Conservation (phyloP, 2,329 filamentous ascomycete species). For the Gliomastix tumulicola region DNA sequence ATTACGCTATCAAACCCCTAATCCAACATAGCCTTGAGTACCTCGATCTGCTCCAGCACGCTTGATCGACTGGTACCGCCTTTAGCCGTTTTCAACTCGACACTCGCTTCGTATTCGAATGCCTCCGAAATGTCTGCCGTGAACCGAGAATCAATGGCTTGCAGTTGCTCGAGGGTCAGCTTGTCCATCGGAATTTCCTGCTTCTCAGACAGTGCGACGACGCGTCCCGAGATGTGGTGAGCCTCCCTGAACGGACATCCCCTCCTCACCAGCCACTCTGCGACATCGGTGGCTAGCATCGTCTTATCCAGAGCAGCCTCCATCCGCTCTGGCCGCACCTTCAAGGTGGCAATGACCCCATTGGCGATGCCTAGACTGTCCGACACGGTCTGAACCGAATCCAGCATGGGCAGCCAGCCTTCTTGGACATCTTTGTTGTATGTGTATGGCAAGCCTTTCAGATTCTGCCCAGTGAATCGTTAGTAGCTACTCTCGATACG, state of each 20-base stretch:
- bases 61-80: constrained; percentile 65
- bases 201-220: constrained; percentile 65
- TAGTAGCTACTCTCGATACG: constrained; percentile 17
- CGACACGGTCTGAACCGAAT: constrained; percentile 65
- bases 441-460: constrained; percentile 57
- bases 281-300: constrained; percentile 65
- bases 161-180: constrained; percentile 58
- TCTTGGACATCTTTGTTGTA: constrained; percentile 80
- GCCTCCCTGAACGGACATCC: constrained; percentile 69
- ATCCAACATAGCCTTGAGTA: constrained; percentile 22
- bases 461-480: constrained; percentile 28
- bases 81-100: constrained; percentile 61
- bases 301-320: constrained; percentile 59
- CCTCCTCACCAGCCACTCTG: constrained; percentile 54
- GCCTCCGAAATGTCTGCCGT: constrained; percentile 57
- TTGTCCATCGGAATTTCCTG: constrained; percentile 60
- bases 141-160: constrained; percentile 60
- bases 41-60: constrained; percentile 54
- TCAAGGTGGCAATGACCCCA: constrained; percentile 63
- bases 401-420: constrained; percentile 67
- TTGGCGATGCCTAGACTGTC: constrained; percentile 71
- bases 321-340: constrained; percentile 64
- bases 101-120: constrained; percentile 66
- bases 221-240: constrained; percentile 67
- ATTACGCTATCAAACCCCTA: constrained; percentile 14